A percentile compares a stretch with the other conserved stretches of the same genome.
Evolutionary conservation across 2,329 filamentous ascomycete genomes (phyloP).

Genomic region (Claviceps pazoutovae): DNA sequence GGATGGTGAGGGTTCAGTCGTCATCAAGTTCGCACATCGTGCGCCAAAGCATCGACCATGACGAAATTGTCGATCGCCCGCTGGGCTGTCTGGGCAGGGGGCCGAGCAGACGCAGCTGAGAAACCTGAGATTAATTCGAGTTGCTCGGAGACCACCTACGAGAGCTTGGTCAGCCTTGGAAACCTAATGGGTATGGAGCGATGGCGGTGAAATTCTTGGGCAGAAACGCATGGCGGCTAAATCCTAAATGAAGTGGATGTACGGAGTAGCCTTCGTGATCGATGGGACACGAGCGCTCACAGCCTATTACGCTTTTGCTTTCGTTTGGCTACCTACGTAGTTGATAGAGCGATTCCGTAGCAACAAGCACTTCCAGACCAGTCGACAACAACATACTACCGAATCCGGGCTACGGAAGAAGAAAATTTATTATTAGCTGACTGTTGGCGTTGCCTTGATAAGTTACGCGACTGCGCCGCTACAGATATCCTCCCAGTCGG

Average conservation of each 20-base stretch:
- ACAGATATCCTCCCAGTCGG: background rate
- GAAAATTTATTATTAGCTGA: background rate
- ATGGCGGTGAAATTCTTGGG: background rate
- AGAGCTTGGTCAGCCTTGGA: background rate
- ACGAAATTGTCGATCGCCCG: background rate
- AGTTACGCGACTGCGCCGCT: background rate
- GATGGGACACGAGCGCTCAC: background rate
- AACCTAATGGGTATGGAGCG: background rate
- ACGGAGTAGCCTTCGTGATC: background rate
- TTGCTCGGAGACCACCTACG: background rate
- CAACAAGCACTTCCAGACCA: background rate
- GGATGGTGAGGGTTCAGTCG: no score
- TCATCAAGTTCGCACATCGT: no score
- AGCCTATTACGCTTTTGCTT: background rate
- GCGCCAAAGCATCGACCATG: background rate
- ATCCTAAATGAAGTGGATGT: background rate
- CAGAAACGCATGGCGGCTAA: background rate
- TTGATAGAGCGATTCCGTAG: background rate
- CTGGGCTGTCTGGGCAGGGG: background rate
- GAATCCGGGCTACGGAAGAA: background rate
- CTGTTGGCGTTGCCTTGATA: background rate
- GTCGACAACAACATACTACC: background rate
- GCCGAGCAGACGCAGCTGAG: background rate
- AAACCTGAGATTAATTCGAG: background rate
- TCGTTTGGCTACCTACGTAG: background rate